These are phyloP conservation scores for Cytospora piceicola DNA, from an alignment of 2,329 filamentous ascomycete species.

Conservation along the genomic window DNA sequence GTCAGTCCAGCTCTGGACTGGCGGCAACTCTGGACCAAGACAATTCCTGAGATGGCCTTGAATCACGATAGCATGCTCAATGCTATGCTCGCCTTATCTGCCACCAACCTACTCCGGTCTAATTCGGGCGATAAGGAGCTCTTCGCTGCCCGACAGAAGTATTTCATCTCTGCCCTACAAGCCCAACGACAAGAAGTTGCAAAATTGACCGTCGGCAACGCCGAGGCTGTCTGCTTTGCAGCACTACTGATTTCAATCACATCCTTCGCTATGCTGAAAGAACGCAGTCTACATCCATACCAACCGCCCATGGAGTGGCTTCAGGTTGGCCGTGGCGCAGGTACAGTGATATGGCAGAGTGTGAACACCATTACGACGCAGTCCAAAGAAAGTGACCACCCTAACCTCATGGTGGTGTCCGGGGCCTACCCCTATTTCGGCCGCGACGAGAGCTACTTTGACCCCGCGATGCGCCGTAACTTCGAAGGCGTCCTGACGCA, in stretches of 20 bases:
- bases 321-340: conserved; percentile 36
- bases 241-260: conserved; percentile 36
- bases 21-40: conserved; percentile 32
- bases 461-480: conserved; percentile 32
- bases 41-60: conserved; percentile 33
- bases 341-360: conserved; percentile 36
- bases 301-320: conserved; percentile 36
- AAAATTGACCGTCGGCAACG: conserved; percentile 33
- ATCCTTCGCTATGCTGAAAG: conserved; percentile 36
- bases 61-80: conserved; percentile 35
- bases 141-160: conserved; percentile 35
- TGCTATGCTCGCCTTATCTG: conserved; percentile 34
- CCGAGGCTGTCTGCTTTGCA: conserved; percentile 36
- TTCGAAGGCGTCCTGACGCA: conserved; percentile 33
- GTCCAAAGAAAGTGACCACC: conserved; percentile 48
- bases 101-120: conserved; percentile 33
- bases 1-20: conserved; percentile 31
- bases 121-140: conserved; percentile 32
- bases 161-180: conserved; percentile 36
- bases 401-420: conserved; percentile 48
- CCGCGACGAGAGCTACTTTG: conserved; percentile 37
- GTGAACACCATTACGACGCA: conserved; percentile 37
- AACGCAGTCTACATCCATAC: conserved; percentile 35
- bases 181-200: conserved; percentile 36
- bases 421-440: conserved; percentile 42